phyloP scores from a whole-genome alignment of 306 rosid species.

The Corylus americana region DNA sequence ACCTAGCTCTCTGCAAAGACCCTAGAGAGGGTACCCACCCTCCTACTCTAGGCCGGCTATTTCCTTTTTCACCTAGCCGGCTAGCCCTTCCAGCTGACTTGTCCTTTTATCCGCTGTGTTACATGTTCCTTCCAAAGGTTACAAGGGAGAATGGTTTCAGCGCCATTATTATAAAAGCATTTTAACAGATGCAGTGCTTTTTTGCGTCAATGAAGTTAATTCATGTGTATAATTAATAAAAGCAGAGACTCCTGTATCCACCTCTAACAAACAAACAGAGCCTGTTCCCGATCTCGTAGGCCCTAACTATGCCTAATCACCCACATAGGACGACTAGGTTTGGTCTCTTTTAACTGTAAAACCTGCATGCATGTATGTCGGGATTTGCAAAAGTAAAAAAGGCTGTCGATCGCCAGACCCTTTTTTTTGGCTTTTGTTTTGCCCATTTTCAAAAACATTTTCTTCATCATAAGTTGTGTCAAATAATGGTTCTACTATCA shows the following conservation, averaged over 20 bases:
- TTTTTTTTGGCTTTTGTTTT: background rate
- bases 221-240: background rate
- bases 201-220: constrained; percentile 22
- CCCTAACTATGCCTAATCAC: background rate
- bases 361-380: constrained; percentile 28
- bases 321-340: constrained; percentile 38
- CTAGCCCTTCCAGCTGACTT: background rate
- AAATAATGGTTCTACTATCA: background rate
- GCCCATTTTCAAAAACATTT: background rate
- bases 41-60: constrained; percentile 57
- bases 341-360: constrained; percentile 40
- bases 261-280: background rate
- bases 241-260: constrained; percentile 12
- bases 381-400: constrained; percentile 52
- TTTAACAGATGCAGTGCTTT: constrained; percentile 21
- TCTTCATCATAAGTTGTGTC: background rate
- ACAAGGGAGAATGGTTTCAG: constrained; percentile 28
- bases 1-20: constrained; percentile 15
- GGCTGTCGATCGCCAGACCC: constrained; percentile 35
- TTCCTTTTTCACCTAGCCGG: constrained; percentile 22
- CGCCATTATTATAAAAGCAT: constrained; percentile 20
- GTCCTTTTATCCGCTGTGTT: constrained; percentile 7
- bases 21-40: background rate
- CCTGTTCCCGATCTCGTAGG: constrained; percentile 24
- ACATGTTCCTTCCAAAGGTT: constrained; percentile 34